Base-by-base conservation (phyloP, 2,329 filamentous ascomycete genomes). In the Cladosporium sp. region DNA sequence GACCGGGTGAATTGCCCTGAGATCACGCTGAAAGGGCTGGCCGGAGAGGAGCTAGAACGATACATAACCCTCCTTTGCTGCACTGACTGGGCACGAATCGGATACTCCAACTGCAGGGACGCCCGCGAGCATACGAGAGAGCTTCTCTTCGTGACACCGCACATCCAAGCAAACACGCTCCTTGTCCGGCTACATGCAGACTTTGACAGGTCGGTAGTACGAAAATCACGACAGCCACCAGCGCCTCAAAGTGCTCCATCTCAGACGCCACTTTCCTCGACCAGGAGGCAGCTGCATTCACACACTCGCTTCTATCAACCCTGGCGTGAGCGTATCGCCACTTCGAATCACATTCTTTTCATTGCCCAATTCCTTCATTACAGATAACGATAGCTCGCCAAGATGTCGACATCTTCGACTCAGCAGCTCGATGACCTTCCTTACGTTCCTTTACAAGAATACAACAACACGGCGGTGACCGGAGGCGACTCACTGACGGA, bases 401-500 rank as follows among this genome's bases (percentile, higher is more conserved):
- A 37, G 6, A 50, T 50, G 47, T 24, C 47, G 40, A 48, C 24
- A 38, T 32, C 30, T 12, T 44, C 42, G 1, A n/a, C 42, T 8
- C 17, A 36, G 42, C 42, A 47, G 22, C 49, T 51, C 20, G 30
- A 29, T 20, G 12, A 37, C n/a, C 29, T 64, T 7, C 61, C 62
- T 40, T 68, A 58, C 42, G 58, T 67, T 27, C 54, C 59, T 3
- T 64, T 70, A 56, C 67, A 79, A 34, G 72, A 78, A 18, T 88
- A 84, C 71, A 88, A 89, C 72, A 80, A 80, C 63, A 83, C 83
- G 15, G 72, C 72, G 30, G 68, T 73, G 18, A 82, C 79, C 7
- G 87, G 88, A 57, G 87, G 87, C 73, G 72, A 83, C 72, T 77
- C 86, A 20, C 70, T 83, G 53, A 73, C 73, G 1, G 73, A 87